These are phyloP conservation scores for Ehretia macrophylla DNA, from an alignment of 257 asterid species.

Conservation along the genomic window DNA sequence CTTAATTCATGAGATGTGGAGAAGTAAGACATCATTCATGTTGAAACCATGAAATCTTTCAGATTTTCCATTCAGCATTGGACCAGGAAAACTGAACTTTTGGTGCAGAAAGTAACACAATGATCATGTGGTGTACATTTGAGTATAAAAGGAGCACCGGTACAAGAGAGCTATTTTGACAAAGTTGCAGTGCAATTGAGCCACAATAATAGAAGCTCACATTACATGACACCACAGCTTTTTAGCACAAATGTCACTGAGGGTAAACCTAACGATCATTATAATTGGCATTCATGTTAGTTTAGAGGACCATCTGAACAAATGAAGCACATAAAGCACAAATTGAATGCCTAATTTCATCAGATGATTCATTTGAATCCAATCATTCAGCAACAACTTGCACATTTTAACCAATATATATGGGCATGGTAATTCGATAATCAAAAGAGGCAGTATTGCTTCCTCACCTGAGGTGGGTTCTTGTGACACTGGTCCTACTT, in stretches of 20 bases:
- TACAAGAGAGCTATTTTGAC: neutral
- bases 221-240: no score
- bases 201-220: neutral
- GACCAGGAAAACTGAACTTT: neutral
- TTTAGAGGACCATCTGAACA: no score
- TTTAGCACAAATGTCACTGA: no score
- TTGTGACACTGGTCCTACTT: constrained; percentile 23
- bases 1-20: neutral
- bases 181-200: neutral
- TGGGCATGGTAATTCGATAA: no score
- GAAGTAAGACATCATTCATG: neutral
- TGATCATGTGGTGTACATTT: neutral
- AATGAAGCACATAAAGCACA: no score
- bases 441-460: constrained; percentile 3
- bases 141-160: neutral
- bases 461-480: constrained; percentile 42
- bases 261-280: no score
- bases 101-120: neutral
- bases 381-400: no score
- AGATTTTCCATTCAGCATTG: neutral
- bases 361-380: no score
- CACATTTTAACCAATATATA: no score
- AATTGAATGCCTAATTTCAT: no score
- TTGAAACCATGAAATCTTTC: neutral
- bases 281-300: no score